Evolutionary conservation across 129 eudicot species (phyloP), one percentile per base, ranked within the genome.

Genomic region (Artemisia argyi): DNA sequence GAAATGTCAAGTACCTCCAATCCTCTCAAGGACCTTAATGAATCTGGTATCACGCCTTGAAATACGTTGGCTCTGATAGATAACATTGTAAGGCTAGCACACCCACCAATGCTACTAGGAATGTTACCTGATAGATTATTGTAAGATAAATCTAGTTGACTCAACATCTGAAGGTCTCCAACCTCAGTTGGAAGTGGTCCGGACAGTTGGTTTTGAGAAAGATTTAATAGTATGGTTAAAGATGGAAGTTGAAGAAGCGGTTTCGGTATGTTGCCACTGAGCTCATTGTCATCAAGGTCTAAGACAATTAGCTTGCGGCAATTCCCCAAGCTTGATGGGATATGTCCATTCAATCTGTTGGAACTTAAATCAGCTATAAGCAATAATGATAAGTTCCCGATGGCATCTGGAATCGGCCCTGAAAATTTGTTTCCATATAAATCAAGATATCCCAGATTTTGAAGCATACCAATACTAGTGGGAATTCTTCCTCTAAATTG

Each of bases 21-120:
- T 26, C 79, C 86, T 77, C 69, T 61, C 65, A 74, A 39, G 47
- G 65, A 74, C 52, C 48, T 56, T 52, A 74, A 35, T 20, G 72
- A 55, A 18, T 28, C 46, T 4, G 79, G 79, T 65, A 74, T 13
- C 0, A 16, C 39, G 65, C 79, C 79, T 44, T 65, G 65, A 65
- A 74, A 65, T 42, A 65, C 53, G 79, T 74, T 74, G 3, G 4
- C 20, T 4, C 42, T 11, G 8, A 74, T 10, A 3, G 11, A 65
- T 63, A 74, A 65, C 16, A 16, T 11, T 10, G 28, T 13, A 15
- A 74, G 79, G 79, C 66, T 74, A 53, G 52, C 55, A 46, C 79
- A 53, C 39, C 79, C 57, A 28, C 58, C 64, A 51, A 74, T 20
- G 57, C 56, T 74, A 55, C 48, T 42, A 19, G 79, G 79, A 44